phyloP scores from a whole-genome alignment of 495 filamentous ascomycete genomes.

The Aspergillus incahuasiensis region DNA sequence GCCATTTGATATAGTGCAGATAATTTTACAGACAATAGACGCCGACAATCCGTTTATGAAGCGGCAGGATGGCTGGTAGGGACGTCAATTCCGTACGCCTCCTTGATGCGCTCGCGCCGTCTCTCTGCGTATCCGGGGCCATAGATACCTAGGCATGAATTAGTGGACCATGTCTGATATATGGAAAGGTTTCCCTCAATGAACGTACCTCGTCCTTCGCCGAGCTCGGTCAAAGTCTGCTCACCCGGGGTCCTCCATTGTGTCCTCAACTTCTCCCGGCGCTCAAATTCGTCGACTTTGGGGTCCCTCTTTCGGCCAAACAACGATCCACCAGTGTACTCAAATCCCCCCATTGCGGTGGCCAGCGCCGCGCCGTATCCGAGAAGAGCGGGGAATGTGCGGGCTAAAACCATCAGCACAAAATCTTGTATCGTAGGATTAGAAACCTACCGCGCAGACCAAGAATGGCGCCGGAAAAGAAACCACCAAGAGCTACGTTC shows the following conservation, averaged over 20 bases:
- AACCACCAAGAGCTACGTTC: constrained; percentile 69
- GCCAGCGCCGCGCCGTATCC: constrained; percentile 69
- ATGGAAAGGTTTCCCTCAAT: not conserved
- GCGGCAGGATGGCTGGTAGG: constrained; percentile 38
- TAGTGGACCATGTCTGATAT: constrained; percentile 17
- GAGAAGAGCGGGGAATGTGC: constrained; percentile 72
- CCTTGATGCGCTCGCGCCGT: constrained; percentile 75
- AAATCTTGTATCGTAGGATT: not conserved
- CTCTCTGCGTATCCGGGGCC: constrained; percentile 84
- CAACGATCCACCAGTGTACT: constrained; percentile 70
- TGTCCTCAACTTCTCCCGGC: constrained; percentile 71
- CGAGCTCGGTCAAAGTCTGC: constrained; percentile 76
- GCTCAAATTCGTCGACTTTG: constrained; percentile 71
- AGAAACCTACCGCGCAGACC: constrained; percentile 56
- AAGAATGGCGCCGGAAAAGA: constrained; percentile 63
- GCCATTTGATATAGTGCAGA: constrained; percentile 32
- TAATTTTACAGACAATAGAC: constrained; percentile 37
- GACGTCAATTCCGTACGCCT: constrained; percentile 88
- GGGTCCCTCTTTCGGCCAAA: constrained; percentile 53
- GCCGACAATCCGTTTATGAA: constrained; percentile 33
- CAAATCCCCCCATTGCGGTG: constrained; percentile 60
- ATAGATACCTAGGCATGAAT: constrained; percentile 60
- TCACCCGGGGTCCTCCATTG: constrained; percentile 71
- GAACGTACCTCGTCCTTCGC: constrained; percentile 81
- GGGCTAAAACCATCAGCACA: constrained; percentile 44